Base-by-base conservation (phyloP, 1,139 yeast genomes). In the Nakaseomyces kungkrabaensis region DNA sequence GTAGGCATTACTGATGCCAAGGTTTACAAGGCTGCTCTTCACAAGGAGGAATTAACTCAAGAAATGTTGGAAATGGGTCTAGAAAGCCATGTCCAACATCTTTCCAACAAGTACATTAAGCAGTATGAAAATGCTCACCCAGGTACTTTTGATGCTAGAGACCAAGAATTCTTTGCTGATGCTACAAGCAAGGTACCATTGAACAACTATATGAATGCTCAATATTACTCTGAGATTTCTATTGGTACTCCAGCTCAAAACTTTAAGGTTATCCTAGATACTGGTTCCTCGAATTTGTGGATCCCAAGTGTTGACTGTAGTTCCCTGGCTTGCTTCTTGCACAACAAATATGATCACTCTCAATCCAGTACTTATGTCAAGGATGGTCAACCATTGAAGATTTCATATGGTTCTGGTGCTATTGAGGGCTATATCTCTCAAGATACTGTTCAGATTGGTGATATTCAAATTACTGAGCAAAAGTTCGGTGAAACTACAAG, bases 241-340 rank as follows among this genome's bases (percentile, higher is more conserved):
- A 64, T 92, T 52, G 98, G 98, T 60, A 85, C 96, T 43, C 98
- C 98, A 6, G 88, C 86, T 48, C 98, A 92, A 73, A 66, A 78
- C 13, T 92, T 92, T 72, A 92, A 89, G 74, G 95, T 86, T 47
- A 81, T 86, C 56, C 76, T 92, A 63, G 97, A 92, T 70, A 92
- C 97, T 33, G 98, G 98, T 43, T 87, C 96, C 29, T 85, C 97
- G 48, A 92, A 92, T 70, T 75, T 92, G 72, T 92, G 98, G 98
- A 90, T 92, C 53, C 98, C 98, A 50, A 79, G 95, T 52, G 61
- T 76, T 46, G 90, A 87, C 57, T 92, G 98, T 73, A 74, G 87
- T 45, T 88, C 97, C 5, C 79, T 92, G 71, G 97, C 98, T 43
- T 92, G 98, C 72, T 90, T 79, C 76, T 75, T 92, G 68, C 98